phyloP scores from a whole-genome alignment of 106 monocot genomes.

The Dioscorea alata region DNA sequence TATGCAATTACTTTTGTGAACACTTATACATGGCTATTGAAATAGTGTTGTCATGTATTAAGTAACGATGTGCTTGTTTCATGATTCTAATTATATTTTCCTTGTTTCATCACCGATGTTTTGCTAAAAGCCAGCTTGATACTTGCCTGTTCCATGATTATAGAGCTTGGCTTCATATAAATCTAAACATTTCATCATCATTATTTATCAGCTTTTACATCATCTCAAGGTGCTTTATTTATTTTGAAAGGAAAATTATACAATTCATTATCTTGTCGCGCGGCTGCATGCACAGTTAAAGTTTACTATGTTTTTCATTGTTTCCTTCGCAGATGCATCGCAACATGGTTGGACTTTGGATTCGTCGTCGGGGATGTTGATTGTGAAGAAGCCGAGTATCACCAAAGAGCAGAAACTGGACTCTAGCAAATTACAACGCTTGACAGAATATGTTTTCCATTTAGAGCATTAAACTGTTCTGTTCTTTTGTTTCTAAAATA shows the following conservation, averaged over 20 bases:
- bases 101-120: too few relatives aligned
- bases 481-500: background rate
- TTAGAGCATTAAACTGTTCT: conserved; percentile 66
- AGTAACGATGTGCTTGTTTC: too few relatives aligned
- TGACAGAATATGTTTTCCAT: conserved; percentile 97
- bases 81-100: too few relatives aligned
- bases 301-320: background rate
- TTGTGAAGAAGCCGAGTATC: conserved; percentile 40
- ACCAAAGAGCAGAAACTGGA: conserved; percentile 66
- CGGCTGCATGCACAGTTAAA: conserved; percentile 1
- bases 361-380: conserved; percentile 56
- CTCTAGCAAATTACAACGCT: conserved; percentile 67
- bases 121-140: too few relatives aligned
- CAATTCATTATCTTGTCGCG: background rate
- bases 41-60: too few relatives aligned
- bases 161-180: too few relatives aligned
- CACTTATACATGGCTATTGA: too few relatives aligned
- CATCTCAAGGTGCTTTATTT: background rate
- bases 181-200: background rate
- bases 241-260: background rate
- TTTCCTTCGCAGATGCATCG: conserved; percentile 47
- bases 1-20: background rate
- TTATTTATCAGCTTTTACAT: background rate
- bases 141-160: background rate
- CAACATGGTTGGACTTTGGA: conserved; percentile 79